These are phyloP conservation scores for Ilyonectria destructans DNA, from an alignment of 2,329 filamentous ascomycete species.

Conservation along the genomic window DNA sequence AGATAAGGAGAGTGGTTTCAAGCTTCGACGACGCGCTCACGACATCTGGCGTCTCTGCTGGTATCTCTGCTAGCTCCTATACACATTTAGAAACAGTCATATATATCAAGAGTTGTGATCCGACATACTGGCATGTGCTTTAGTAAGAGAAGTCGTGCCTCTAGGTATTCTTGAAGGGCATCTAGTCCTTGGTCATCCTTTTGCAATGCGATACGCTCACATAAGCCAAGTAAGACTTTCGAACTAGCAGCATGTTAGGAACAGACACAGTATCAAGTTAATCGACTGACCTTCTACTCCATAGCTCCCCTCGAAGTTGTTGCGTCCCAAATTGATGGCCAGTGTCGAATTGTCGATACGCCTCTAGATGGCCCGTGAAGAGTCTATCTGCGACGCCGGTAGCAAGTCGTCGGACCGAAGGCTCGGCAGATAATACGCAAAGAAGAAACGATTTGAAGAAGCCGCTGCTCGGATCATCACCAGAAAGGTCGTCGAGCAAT, in stretches of 20 bases:
- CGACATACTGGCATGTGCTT: constrained; percentile 65
- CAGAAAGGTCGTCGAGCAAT: constrained; percentile 52
- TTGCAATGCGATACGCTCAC: constrained; percentile 63
- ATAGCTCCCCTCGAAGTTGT: constrained; percentile 61
- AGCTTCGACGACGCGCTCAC: constrained; percentile 68
- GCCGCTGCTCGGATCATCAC: constrained; percentile 42
- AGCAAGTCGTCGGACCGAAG: constrained; percentile 65
- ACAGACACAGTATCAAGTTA: not conserved
- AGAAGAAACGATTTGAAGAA: constrained; percentile 69
- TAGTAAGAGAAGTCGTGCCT: constrained; percentile 69
- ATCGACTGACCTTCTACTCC: constrained; percentile 67
- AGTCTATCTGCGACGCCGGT: constrained; percentile 64
- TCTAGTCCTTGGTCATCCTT: constrained; percentile 62
- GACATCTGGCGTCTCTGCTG: constrained; percentile 71
- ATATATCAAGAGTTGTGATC: not conserved
- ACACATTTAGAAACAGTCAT: not conserved
- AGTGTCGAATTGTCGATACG: constrained; percentile 47
- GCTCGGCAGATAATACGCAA: constrained; percentile 69
- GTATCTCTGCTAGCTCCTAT: constrained; percentile 70
- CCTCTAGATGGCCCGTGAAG: constrained; percentile 56
- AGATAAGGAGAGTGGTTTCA: constrained; percentile 75
- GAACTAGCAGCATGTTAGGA: constrained; percentile 46
- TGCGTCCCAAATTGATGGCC: constrained; percentile 46
- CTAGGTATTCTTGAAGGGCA: constrained; percentile 70
- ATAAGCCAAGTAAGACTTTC: constrained; percentile 63